phyloP scores from a whole-genome alignment of 495 filamentous ascomycete genomes.

The Lentithecium fluviatile region DNA sequence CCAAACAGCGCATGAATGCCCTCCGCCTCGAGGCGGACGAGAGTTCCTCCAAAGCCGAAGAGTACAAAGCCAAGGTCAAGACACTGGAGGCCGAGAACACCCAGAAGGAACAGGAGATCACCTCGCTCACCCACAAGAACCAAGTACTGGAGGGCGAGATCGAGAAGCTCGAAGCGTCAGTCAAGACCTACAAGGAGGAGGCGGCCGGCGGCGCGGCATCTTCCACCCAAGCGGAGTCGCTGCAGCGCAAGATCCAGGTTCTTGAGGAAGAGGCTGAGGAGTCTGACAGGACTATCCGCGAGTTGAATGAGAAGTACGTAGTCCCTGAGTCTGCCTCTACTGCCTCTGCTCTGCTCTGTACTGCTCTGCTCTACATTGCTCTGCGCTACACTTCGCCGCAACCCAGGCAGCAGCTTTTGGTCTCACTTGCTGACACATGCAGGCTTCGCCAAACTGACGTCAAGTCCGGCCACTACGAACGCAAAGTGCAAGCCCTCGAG shows the following conservation, averaged over 20 bases:
- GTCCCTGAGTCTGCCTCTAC: neutral
- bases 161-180: conserved; percentile 76
- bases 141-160: conserved; percentile 81
- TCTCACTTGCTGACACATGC: conserved; percentile 2
- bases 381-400: no score
- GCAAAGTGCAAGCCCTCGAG: conserved; percentile 97
- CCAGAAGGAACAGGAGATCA: conserved; percentile 95
- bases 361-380: no score
- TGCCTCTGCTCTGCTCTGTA: neutral
- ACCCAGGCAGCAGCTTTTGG: neutral
- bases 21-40: conserved; percentile 93
- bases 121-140: conserved; percentile 89
- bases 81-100: conserved; percentile 90
- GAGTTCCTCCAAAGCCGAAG: conserved; percentile 72
- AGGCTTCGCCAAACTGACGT: conserved; percentile 98
- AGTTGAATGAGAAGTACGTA: conserved; percentile 96
- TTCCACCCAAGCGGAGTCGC: conserved; percentile 79
- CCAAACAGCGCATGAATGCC: conserved; percentile 78
- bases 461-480: conserved; percentile 98
- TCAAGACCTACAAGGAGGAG: conserved; percentile 76
- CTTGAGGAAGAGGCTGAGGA: conserved; percentile 97
- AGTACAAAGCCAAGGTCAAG: conserved; percentile 84
- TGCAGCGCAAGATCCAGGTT: conserved; percentile 89
- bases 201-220: conserved; percentile 71
- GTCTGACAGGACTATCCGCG: conserved; percentile 88